Percentiles rank a stretch among this genome's conserved stretches.
phyloP scores from a whole-genome alignment of 768 basidiomycete species.

The Tylopilus sp. region DNA sequence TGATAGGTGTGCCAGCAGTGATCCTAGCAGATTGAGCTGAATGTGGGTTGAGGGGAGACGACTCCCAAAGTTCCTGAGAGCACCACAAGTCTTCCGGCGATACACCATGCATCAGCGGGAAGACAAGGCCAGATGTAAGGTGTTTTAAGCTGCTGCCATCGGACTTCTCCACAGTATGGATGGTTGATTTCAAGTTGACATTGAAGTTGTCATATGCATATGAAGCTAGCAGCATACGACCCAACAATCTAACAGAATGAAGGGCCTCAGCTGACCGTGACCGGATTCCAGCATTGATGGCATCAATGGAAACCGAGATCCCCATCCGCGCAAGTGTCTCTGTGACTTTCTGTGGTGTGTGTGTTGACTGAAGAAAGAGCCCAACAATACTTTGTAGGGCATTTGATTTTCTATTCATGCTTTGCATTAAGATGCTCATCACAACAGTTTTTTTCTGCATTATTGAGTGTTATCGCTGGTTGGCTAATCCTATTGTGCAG shows the following conservation, averaged over 20 bases:
- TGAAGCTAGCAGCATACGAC: background rate
- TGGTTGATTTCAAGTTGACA: background rate
- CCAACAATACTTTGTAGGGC: background rate
- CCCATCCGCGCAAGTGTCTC: background rate
- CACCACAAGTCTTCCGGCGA: background rate
- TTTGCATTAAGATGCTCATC: background rate
- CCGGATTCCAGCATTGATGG: background rate
- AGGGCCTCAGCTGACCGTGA: background rate
- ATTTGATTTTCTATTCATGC: background rate
- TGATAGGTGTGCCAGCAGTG: too few relatives aligned
- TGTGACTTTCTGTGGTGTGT: slow-evolving; percentile 1
- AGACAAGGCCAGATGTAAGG: background rate
- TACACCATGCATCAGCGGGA: background rate
- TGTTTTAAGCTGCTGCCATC: background rate
- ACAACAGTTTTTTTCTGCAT: background rate
- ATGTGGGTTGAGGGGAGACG: background rate
- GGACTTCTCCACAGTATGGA: background rate
- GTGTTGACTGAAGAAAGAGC: slow-evolving; percentile 1
- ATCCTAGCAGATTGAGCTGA: too few relatives aligned
- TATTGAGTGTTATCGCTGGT: too few relatives aligned
- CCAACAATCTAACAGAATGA: background rate
- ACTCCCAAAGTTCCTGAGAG: background rate
- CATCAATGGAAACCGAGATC: background rate
- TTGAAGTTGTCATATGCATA: slow-evolving; percentile 10
- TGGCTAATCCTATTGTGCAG: too few relatives aligned